Percentiles rank a stretch among this genome's conserved stretches.
These are phyloP conservation scores for Jackrogersella minutella DNA, from an alignment of 495 filamentous ascomycete species.

Conservation along the genomic window DNA sequence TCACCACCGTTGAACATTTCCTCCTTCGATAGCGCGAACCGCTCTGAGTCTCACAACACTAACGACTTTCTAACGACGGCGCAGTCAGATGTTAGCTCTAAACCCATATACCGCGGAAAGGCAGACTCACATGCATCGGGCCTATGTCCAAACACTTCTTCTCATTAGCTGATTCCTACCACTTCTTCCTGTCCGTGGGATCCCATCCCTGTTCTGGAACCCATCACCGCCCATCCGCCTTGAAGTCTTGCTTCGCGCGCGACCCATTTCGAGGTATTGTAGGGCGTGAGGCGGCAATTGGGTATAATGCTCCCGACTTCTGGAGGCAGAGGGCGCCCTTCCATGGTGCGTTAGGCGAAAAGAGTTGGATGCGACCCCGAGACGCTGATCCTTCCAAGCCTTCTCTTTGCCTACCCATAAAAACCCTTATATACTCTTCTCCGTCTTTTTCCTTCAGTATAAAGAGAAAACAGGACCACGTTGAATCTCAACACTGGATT, in stretches of 20 bases:
- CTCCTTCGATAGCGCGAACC: background rate
- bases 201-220: background rate
- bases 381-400: slow-evolving; percentile 1
- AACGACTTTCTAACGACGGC: background rate
- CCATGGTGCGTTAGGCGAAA: background rate
- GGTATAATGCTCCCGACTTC: background rate
- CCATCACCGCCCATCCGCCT: background rate
- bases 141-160: background rate
- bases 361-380: background rate
- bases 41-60: background rate
- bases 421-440: background rate
- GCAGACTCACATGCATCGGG: background rate
- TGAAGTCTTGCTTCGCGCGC: background rate
- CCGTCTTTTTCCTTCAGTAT: background rate
- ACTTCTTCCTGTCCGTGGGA: background rate
- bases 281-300: background rate
- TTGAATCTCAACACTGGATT: background rate
- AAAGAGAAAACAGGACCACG: background rate
- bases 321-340: background rate
- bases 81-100: background rate
- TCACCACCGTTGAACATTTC: background rate
- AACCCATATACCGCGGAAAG: background rate
- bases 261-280: background rate
- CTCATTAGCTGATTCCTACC: background rate
- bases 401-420: background rate